Evolutionary conservation across 306 rosid genomes (phyloP).

Genomic region (Astragalus glycyphyllos): DNA sequence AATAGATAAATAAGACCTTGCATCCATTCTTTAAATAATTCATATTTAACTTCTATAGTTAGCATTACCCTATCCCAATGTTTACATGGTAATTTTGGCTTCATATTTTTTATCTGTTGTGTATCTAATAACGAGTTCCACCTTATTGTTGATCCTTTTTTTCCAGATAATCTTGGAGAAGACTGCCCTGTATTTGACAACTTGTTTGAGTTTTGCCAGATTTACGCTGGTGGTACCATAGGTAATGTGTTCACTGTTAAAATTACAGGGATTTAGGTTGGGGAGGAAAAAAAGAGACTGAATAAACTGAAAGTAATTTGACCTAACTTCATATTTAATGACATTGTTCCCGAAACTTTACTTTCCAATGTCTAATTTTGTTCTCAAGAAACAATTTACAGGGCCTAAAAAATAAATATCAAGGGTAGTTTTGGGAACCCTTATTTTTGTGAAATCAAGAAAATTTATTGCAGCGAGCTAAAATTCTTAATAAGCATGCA

Average conservation of each 20-base stretch:
- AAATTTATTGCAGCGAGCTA: no score
- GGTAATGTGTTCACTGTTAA: slow-evolving; percentile 54
- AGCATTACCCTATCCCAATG: slow-evolving; percentile 13
- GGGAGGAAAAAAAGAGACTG: slow-evolving; percentile 8
- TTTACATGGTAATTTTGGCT: slow-evolving; percentile 11
- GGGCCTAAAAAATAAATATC: no score
- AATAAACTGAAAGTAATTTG: slow-evolving; percentile 2
- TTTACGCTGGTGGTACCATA: slow-evolving; percentile 96
- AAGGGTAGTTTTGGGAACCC: no score
- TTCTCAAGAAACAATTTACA: no score
- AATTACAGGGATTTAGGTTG: slow-evolving; percentile 3
- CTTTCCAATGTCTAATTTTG: no score
- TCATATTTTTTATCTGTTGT: slow-evolving; percentile 18
- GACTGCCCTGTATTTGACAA: slow-evolving; percentile 97
- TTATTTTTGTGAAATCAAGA: no score
- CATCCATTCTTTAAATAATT: slow-evolving; percentile 11
- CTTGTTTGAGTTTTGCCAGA: slow-evolving; percentile 97
- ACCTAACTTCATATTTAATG: not conserved
- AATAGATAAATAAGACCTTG: not conserved
- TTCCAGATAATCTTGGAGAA: slow-evolving; percentile 95
- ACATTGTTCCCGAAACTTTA: no score
- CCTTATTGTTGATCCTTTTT: slow-evolving; percentile 32
- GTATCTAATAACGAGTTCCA: slow-evolving; percentile 29
- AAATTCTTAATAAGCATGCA: no score
- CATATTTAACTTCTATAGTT: slow-evolving; percentile 3